Percentiles rank a stretch among this genome's conserved stretches.
Evolutionary conservation across 768 basidiomycete species (phyloP).

Genomic region (Exidia glandulosa): DNA sequence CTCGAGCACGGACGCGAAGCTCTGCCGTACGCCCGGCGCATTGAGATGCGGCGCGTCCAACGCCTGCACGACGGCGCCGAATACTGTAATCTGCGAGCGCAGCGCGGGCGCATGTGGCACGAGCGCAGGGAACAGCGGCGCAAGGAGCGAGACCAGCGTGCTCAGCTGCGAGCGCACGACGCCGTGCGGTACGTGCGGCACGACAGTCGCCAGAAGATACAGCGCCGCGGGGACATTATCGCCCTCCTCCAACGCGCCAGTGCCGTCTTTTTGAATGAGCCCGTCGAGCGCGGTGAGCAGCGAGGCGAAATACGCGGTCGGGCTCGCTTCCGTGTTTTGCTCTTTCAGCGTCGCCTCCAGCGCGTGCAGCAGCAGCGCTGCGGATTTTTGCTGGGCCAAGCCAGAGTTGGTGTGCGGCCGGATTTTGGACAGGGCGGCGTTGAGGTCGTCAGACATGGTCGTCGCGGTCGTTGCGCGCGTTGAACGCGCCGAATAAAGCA

Average conservation of each 20-base stretch:
- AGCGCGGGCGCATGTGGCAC: slow-evolving; percentile 61
- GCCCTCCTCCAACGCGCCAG: slow-evolving; percentile 43
- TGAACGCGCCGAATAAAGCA: neutral
- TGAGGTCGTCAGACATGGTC: neutral
- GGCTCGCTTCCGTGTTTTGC: slow-evolving; percentile 50
- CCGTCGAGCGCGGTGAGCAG: slow-evolving; percentile 76
- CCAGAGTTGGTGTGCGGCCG: slow-evolving; percentile 73
- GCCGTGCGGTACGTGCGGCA: slow-evolving; percentile 67
- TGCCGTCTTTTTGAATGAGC: slow-evolving; percentile 47
- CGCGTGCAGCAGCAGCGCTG: slow-evolving; percentile 74
- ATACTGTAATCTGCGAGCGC: slow-evolving; percentile 76
- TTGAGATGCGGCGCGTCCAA: slow-evolving; percentile 67
- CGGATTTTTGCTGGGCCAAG: slow-evolving; percentile 79
- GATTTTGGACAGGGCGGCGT: slow-evolving; percentile 55
- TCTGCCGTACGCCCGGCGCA: slow-evolving; percentile 55
- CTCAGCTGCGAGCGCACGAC: slow-evolving; percentile 69
- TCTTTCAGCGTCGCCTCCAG: slow-evolving; percentile 73
- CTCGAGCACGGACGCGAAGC: slow-evolving; percentile 76
- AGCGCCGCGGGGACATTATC: slow-evolving; percentile 75
- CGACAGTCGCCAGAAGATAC: slow-evolving; percentile 70
- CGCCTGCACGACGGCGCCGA: slow-evolving; percentile 54
- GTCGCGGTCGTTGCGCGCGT: neutral
- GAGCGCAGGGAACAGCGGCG: slow-evolving; percentile 66
- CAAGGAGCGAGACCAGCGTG: slow-evolving; percentile 60
- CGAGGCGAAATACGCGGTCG: slow-evolving; percentile 94